phyloP scores from a whole-genome alignment of 306 rosid species.

The Medicago ruthenica region DNA sequence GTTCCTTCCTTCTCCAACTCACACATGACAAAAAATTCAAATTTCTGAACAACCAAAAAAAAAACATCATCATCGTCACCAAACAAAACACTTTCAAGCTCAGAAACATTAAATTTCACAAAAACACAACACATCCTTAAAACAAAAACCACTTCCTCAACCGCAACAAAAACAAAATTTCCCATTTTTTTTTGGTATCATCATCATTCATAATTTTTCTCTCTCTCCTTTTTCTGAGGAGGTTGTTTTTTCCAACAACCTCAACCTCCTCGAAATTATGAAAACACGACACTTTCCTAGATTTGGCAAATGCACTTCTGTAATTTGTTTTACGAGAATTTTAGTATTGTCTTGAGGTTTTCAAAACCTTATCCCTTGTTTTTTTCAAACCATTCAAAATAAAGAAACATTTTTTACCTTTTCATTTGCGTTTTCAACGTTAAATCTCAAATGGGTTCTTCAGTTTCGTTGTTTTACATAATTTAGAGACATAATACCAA shows the following conservation, averaged over 20 bases:
- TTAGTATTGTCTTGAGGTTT: conserved; percentile 24
- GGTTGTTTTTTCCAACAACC: conserved; percentile 62
- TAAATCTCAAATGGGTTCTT: conserved; percentile 38
- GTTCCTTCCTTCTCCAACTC: conserved; percentile 50
- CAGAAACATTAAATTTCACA: not conserved
- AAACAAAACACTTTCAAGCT: not conserved
- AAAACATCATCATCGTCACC: conserved; percentile 23
- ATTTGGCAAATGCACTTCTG: conserved; percentile 54
- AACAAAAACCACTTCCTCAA: conserved; percentile 21
- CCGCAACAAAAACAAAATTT: not conserved
- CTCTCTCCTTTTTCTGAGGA: conserved; percentile 41
- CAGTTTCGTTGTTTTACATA: conserved; percentile 1
- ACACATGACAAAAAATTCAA: conserved; percentile 47
- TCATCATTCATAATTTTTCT: not conserved
- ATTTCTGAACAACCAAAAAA: not conserved
- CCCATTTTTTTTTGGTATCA: conserved; percentile 2
- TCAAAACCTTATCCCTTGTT: conserved; percentile 8
- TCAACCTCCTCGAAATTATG: conserved; percentile 53
- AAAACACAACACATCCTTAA: not conserved
- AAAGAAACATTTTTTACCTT: not conserved
- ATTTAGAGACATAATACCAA: not conserved
- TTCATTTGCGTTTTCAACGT: conserved; percentile 1
- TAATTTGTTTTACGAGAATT: conserved; percentile 42
- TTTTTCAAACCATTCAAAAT: not conserved
- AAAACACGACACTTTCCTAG: conserved; percentile 39